phyloP scores from a whole-genome alignment of 176 grass and related monocot genomes.

The Luzula sylvatica region DNA sequence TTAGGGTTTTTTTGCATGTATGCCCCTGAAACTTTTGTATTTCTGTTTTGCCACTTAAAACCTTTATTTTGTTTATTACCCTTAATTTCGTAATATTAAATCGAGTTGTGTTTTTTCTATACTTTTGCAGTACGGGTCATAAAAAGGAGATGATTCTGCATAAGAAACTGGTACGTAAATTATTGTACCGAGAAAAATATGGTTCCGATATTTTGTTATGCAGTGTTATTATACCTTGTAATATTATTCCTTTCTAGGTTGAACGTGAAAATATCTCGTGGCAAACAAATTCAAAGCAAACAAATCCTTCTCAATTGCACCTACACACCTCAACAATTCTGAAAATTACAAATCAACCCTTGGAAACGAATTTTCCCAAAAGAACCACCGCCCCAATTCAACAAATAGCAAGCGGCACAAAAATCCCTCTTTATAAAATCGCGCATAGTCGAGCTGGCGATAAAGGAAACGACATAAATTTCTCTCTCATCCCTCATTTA shows the following conservation, averaged over 20 bases:
- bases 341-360: neutral
- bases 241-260: conserved; percentile 36
- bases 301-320: conserved; percentile 19
- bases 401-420: conserved; percentile 31
- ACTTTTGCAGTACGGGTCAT: conserved; percentile 50
- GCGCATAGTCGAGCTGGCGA: conserved; percentile 75
- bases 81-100: too few species aligned
- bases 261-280: conserved; percentile 53
- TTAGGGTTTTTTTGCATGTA: conserved; percentile 2
- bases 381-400: conserved; percentile 10
- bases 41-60: neutral
- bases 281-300: conserved; percentile 36
- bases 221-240: neutral
- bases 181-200: neutral
- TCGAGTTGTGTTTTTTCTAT: conserved; percentile 10
- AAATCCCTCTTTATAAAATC: conserved; percentile 56
- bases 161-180: conserved; percentile 60
- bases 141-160: conserved; percentile 67
- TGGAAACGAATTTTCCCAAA: neutral
- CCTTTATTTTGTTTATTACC: too few species aligned
- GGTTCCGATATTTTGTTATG: neutral
- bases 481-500: conserved; percentile 78
- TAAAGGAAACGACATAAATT: conserved; percentile 84
- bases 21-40: neutral
- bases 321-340: conserved; percentile 7